Percentiles rank a stretch among this genome's conserved stretches.
phyloP scores from a whole-genome alignment of 1,284 basidiomycete genomes.

The Papiliotrema fonsecae region DNA sequence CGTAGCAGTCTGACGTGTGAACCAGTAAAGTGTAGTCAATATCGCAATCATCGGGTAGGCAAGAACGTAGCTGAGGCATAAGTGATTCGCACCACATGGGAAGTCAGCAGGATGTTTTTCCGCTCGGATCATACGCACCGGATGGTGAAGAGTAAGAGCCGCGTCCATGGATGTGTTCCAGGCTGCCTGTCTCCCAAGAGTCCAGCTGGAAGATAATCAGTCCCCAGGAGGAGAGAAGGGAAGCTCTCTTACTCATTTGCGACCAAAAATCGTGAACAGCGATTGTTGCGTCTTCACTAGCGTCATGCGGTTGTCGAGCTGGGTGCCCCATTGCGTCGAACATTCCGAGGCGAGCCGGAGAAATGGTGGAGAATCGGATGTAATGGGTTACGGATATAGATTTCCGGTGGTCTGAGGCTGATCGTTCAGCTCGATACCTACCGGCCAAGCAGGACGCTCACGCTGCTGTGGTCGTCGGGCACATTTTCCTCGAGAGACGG shows the following conservation, averaged over 20 bases:
- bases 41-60: conserved; percentile 1
- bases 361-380: conserved; percentile 16
- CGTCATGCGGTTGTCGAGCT: conserved; percentile 3
- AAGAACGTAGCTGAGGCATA: too few relatives aligned
- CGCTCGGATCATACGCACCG: too few relatives aligned
- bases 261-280: conserved; percentile 13
- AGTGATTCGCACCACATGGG: too few relatives aligned
- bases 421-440: too few relatives aligned
- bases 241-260: background rate
- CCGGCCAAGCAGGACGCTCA: too few relatives aligned
- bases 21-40: conserved; percentile 19
- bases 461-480: too few relatives aligned
- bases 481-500: conserved; percentile 7
- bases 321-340: conserved; percentile 7
- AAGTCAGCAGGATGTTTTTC: too few relatives aligned
- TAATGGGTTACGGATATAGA: conserved; percentile 11
- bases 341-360: conserved; percentile 11
- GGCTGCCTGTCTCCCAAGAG: conserved; percentile 12
- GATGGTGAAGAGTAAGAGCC: conserved; percentile 10
- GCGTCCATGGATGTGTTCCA: conserved; percentile 14
- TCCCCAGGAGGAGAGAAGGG: background rate
- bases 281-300: conserved; percentile 5
- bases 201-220: too few relatives aligned
- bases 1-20: conserved; percentile 13
- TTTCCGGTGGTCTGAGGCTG: conserved; percentile 9